Percentiles rank a stretch among this genome's conserved stretches.
Conservation (phyloP, 1,139 yeast species). For the Sugiyamaella castrensis region DNA sequence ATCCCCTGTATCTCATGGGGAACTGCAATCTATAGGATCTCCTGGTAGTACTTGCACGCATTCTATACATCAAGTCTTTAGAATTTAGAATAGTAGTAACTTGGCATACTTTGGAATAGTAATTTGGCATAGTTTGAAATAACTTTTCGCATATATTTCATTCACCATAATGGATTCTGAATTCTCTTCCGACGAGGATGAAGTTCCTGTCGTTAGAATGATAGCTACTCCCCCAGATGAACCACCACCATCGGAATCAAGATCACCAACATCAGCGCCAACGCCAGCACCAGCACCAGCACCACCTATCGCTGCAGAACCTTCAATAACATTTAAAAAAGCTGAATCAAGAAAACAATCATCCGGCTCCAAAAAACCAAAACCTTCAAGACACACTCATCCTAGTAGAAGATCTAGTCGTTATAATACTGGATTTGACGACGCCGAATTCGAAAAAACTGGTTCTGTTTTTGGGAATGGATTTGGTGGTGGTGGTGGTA, state of each 20-base stretch:
- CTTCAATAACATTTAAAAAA: neutral
- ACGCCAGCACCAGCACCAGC: slow-evolving; percentile 3
- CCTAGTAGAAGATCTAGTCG: neutral
- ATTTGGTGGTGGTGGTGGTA: neutral
- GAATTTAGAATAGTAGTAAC: too few species aligned
- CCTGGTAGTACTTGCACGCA: too few species aligned
- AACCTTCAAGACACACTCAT: neutral
- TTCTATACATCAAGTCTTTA: too few species aligned
- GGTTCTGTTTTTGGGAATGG: slow-evolving; percentile 8
- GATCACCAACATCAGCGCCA: slow-evolving; percentile 1
- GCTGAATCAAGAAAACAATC: neutral
- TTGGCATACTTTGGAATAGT: too few species aligned
- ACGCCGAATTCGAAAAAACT: slow-evolving; percentile 6
- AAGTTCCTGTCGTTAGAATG: slow-evolving; percentile 20
- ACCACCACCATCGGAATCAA: neutral
- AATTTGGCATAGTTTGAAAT: too few species aligned
- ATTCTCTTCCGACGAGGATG: slow-evolving; percentile 19
- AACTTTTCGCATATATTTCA: too few species aligned
- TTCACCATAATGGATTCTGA: too few species aligned
- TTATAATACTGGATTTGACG: slow-evolving; percentile 7
- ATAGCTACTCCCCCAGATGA: slow-evolving; percentile 3
- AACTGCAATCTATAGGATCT: too few species aligned
- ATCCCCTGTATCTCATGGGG: too few species aligned
- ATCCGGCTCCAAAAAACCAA: neutral
- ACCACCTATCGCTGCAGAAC: slow-evolving; percentile 3